Base-by-base conservation (phyloP, 768 basidiomycete genomes). In the Naganishia friedmannii region DNA sequence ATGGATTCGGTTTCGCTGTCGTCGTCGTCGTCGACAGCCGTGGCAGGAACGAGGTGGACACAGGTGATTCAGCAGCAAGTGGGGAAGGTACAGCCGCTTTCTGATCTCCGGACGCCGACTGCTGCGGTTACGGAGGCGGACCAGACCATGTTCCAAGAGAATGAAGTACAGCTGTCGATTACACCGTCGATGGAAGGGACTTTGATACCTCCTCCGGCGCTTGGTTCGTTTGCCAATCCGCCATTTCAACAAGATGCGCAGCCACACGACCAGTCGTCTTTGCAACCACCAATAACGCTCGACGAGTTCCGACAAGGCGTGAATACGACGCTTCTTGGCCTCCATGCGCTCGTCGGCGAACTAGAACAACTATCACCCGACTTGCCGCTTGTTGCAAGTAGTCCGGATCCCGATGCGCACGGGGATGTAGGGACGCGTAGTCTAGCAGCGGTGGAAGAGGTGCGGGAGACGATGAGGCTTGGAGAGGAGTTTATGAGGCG, bases 401-500 rank as follows among this genome's bases (percentile, higher is more conserved):
- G 8, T 21, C 8, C 34, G 32, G 9, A 23, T 8, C 32, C 6
- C 4, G 6, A n/a, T 8, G 34, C n/a, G n/a, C n/a, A n/a, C n/a
- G n/a, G n/a, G n/a, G n/a, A n/a, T n/a, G n/a, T n/a, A n/a, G n/a
- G n/a, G n/a, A n/a, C n/a, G 34, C 34, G 34, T 37, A 12, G 6
- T 37, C 12, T 12, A 12, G 12, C 34, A 37, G 12, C 34, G n/a
- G 48, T n/a, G 48, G 48, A 51, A n/a, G 60, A 63, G 39, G 23
- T 46, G 23, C 39, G 39, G 8, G 26, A 26, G 37, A 29, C 42
- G 23, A 28, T 26, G 42, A 39, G n/a, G 39, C 26, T 45, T 23
- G 60, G 39, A 7, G 60, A 63, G 12, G 60, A 63, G 60, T 26
- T 45, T 42, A 42, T 37, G 2, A 34, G 32, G 42, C 60, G 60